phyloP scores from a whole-genome alignment of 2,329 filamentous ascomycete species.

The Aspergillus tanneri region DNA sequence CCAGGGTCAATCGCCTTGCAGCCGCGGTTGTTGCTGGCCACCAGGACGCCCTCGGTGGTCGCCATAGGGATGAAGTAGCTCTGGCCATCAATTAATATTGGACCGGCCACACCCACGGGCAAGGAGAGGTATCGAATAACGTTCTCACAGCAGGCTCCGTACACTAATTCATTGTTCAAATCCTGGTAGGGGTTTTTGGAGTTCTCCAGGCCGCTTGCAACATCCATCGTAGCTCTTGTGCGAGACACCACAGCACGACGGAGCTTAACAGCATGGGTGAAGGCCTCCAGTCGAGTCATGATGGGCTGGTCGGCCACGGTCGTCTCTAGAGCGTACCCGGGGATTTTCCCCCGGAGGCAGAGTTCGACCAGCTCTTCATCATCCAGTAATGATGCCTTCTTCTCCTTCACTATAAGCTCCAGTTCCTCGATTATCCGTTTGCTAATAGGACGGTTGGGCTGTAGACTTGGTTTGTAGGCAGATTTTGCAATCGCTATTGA shows the following conservation, averaged over 20 bases:
- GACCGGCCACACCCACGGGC: constrained; percentile 90
- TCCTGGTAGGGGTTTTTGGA: too few species aligned
- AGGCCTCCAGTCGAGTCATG: constrained; percentile 49
- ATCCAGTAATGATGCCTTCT: constrained; percentile 71
- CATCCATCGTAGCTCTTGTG: too few species aligned
- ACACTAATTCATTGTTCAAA: too few species aligned
- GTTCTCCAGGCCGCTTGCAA: too few species aligned
- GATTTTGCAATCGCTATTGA: background rate
- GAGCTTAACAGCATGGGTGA: constrained; percentile 87
- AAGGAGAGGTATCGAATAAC: constrained; percentile 94
- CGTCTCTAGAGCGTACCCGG: constrained; percentile 93
- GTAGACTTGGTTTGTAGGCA: constrained; percentile 28
- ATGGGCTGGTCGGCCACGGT: constrained; percentile 73
- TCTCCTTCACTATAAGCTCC: constrained; percentile 75
- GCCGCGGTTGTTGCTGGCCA: constrained; percentile 88
- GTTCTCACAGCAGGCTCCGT: constrained; percentile 97
- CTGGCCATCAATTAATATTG: constrained; percentile 88
- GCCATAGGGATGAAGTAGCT: constrained; percentile 99
- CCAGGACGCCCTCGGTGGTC: constrained; percentile 94
- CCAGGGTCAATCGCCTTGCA: constrained; percentile 98
- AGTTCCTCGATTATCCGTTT: too few species aligned
- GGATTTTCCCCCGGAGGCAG: constrained; percentile 85
- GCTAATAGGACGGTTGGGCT: too few species aligned
- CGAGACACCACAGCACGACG: too few species aligned
- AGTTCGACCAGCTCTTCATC: constrained; percentile 84